Evolutionary conservation across 257 asterid species (phyloP), one percentile per base, ranked within the genome.

Genomic region (Solanum infundibuliforme): DNA sequence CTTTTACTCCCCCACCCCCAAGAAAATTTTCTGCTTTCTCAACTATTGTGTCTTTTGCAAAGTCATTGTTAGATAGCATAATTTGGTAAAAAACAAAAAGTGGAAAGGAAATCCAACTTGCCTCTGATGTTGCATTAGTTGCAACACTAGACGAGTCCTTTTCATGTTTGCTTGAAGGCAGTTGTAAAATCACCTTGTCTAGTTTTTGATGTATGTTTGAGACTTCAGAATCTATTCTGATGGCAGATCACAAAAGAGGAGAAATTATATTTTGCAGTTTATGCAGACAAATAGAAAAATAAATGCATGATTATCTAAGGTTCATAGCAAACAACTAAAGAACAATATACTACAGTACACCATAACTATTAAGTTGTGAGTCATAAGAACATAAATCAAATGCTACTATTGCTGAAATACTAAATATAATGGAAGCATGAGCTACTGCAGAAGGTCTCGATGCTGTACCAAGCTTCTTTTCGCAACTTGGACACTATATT

Each of bases 151-250:
- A 90, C 68, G 90, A 75, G 74, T 87, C 89, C 84, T 85, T 84
- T 65, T 86, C 90, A 31, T 87, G 90, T 87, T 89, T 94, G 89
- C 86, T 90, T 88, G 86, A 87, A 72, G 93, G 91, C 88, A 90
- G 90, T 91, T 89, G 93, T 46, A 86, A 89, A 79, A 87, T 91
- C 94, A 92, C 86, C 87, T 90, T 94, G 89, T 93, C 93, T 87
- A 97, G 93, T 87, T 90, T 92, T 89, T 89, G 93, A 86, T 89
- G 95, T 90, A 95, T 93, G 85, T 88, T 91, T 88, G 96, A 95
- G 94, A 93, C 94, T 93, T 95, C 98, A 90, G 93, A 95, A 92
- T 97, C 99, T 95, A 97, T 95, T 93, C 99, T 97, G 99, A 95
- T 96, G 90, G 93, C 95, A 93, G 93, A 93, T 79, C 86, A 88